Evolutionary conservation across 306 rosid genomes (phyloP).

Genomic region (Ormosia semicastrata): DNA sequence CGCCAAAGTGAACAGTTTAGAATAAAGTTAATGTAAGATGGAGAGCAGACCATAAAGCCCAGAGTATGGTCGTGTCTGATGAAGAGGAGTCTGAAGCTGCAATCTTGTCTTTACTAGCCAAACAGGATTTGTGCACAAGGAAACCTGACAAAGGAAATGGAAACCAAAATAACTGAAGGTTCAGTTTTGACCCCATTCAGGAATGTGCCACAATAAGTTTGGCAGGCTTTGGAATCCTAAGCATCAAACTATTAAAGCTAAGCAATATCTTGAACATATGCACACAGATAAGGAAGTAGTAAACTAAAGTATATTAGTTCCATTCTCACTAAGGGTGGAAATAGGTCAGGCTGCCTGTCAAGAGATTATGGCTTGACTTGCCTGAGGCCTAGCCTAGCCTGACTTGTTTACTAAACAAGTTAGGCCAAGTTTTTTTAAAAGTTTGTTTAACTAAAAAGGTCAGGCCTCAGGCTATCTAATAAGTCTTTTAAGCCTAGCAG

Average conservation of each 20-base stretch:
- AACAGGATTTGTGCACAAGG: constrained; percentile 85
- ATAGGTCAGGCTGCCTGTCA: too few relatives aligned
- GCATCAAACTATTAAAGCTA: constrained; percentile 19
- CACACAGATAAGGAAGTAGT: constrained; percentile 1
- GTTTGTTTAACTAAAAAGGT: too few relatives aligned
- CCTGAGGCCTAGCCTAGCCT: too few relatives aligned
- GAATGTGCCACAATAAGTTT: not conserved
- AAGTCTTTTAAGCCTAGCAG: too few relatives aligned
- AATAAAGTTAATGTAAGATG: constrained; percentile 43
- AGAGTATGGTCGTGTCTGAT: constrained; percentile 80
- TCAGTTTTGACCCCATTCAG: constrained; percentile 3
- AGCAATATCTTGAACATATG: constrained; percentile 14
- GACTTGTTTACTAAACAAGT: too few relatives aligned
- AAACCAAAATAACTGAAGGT: constrained; percentile 27
- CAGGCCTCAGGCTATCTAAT: too few relatives aligned
- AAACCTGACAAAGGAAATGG: constrained; percentile 58
- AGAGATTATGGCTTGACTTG: too few relatives aligned
- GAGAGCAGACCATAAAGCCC: constrained; percentile 85
- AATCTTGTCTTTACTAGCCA: constrained; percentile 97
- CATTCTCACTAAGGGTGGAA: too few relatives aligned
- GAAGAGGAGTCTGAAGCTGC: constrained; percentile 97
- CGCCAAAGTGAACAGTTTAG: constrained; percentile 35
- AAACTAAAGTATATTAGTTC: not conserved
- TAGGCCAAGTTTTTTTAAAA: too few relatives aligned
- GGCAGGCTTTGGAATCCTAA: constrained; percentile 8